phyloP scores from a whole-genome alignment of 257 asterid genomes.

The Ehretia macrophylla region DNA sequence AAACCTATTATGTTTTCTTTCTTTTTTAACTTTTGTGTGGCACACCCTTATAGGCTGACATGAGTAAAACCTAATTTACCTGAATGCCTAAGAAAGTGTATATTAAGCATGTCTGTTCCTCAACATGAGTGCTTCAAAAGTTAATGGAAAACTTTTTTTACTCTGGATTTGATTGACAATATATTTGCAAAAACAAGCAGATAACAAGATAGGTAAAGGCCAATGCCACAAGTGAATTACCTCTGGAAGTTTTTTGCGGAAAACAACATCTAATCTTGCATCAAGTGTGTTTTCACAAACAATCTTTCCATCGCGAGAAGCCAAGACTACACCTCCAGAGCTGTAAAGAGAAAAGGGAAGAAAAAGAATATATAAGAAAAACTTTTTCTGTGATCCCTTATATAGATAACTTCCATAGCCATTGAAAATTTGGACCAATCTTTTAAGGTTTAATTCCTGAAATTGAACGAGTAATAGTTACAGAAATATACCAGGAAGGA shows the following conservation, averaged over 20 bases:
- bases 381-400: not conserved
- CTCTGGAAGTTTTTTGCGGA: slow-evolving; percentile 89
- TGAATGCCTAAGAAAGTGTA: too few relatives aligned
- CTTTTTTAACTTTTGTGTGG: too few relatives aligned
- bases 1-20: too few relatives aligned
- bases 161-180: not conserved
- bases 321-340: slow-evolving; percentile 95
- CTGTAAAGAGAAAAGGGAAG: slow-evolving; percentile 32
- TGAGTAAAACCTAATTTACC: too few relatives aligned
- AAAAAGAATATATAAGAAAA: not conserved
- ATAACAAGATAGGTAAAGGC: too few relatives aligned
- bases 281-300: slow-evolving; percentile 93
- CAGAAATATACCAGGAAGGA: slow-evolving; percentile 50
- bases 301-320: slow-evolving; percentile 95
- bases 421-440: not conserved
- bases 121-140: not conserved
- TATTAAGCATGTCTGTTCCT: too few relatives aligned
- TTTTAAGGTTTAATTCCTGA: not conserved
- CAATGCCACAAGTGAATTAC: slow-evolving; percentile 25
- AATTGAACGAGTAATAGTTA: not conserved
- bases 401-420: not conserved
- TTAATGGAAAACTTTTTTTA: not conserved
- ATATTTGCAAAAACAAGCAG: too few relatives aligned
- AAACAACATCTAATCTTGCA: slow-evolving; percentile 83
- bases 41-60: too few relatives aligned